phyloP scores from a whole-genome alignment of 2,329 filamentous ascomycete genomes.

The Diaporthe sp. region DNA sequence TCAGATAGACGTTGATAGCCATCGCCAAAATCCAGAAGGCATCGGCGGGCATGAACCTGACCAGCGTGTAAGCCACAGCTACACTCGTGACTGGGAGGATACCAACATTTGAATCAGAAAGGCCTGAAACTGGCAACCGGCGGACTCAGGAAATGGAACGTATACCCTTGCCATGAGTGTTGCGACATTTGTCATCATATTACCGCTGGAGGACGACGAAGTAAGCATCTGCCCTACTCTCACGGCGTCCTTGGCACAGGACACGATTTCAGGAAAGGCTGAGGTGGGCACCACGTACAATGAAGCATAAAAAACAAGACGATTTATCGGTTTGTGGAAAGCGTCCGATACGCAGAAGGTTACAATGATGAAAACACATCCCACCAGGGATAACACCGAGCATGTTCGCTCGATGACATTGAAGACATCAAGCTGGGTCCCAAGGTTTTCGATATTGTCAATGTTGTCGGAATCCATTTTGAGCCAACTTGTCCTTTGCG shows the following conservation, averaged over 20 bases:
- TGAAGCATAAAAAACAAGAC: constrained; percentile 84
- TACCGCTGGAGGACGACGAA: constrained; percentile 58
- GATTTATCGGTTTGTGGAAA: constrained; percentile 89
- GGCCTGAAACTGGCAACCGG: constrained; percentile 77
- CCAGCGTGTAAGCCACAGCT: background rate
- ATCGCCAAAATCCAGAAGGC: constrained; percentile 83
- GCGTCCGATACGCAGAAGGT: constrained; percentile 75
- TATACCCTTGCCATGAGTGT: constrained; percentile 78
- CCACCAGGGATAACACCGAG: constrained; percentile 77
- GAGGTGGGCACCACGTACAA: constrained; percentile 50
- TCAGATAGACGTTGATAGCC: constrained; percentile 86
- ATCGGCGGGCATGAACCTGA: constrained; percentile 83
- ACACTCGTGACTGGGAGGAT: background rate
- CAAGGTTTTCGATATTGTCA: constrained; percentile 1
- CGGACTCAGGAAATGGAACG: constrained; percentile 57
- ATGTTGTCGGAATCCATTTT: constrained; percentile 26
- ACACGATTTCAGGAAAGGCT: background rate
- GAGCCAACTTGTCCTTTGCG: background rate
- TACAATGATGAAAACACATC: constrained; percentile 76
- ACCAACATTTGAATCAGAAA: constrained; percentile 85
- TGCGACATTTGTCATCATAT: constrained; percentile 80
- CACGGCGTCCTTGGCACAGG: background rate
- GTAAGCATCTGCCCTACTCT: constrained; percentile 2
- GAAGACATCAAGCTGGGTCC: constrained; percentile 62
- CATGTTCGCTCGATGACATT: constrained; percentile 73